These are phyloP conservation scores for Dryas drummondii DNA, from an alignment of 306 rosid species.

Conservation along the genomic window DNA sequence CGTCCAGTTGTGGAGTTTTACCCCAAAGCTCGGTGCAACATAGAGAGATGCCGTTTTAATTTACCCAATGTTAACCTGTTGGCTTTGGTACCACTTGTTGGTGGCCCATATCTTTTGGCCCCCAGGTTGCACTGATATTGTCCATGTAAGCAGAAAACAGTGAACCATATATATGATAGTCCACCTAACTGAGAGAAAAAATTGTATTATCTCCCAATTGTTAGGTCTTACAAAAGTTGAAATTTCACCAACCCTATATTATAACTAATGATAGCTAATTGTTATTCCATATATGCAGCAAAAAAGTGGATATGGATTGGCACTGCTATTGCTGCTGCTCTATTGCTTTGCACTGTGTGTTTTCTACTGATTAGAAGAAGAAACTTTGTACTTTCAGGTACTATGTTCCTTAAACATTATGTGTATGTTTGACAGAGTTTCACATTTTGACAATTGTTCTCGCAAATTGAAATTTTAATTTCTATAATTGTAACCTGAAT, in stretches of 20 bases:
- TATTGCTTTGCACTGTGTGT: conserved; percentile 1
- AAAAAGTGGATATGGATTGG: conserved; percentile 22
- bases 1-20: no score
- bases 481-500: neutral
- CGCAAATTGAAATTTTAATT: neutral
- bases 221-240: neutral
- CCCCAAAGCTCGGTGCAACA: no score
- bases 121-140: no score
- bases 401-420: neutral
- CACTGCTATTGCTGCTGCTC: neutral
- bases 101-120: no score
- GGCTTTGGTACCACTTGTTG: no score
- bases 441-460: neutral
- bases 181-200: neutral
- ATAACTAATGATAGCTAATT: neutral
- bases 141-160: no score
- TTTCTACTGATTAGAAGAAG: neutral
- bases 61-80: no score
- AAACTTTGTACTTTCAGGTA: neutral
- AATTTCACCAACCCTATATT: neutral
- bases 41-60: no score
- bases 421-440: neutral
- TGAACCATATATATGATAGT: neutral
- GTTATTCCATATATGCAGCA: neutral
- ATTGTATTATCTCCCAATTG: neutral